Evolutionary conservation across 176 grass and related monocot species (phyloP).

Genomic region (Neostapfia colusana): DNA sequence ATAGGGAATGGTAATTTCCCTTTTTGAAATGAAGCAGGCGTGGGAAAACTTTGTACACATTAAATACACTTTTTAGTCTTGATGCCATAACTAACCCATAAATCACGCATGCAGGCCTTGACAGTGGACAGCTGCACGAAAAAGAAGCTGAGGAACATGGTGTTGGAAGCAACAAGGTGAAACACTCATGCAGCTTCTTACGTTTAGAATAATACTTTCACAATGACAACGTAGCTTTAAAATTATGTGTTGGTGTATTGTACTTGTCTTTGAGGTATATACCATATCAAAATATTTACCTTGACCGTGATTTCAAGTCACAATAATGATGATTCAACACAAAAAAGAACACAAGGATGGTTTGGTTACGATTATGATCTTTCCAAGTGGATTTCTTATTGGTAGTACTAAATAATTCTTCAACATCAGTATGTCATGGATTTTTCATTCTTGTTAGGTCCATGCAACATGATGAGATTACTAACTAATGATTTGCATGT

Average conservation of each 20-base stretch:
- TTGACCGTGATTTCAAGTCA: no score
- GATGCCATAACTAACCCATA: background rate
- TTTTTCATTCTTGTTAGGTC: background rate
- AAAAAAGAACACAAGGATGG: background rate
- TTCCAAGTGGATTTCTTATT: background rate
- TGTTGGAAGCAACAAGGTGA: slow-evolving; percentile 85
- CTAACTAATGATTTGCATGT: background rate
- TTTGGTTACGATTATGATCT: background rate
- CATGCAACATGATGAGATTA: background rate
- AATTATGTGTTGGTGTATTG: no score
- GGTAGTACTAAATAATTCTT: background rate
- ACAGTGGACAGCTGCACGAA: slow-evolving; percentile 52
- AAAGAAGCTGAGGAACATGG: slow-evolving; percentile 58
- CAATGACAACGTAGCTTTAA: background rate
- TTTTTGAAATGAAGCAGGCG: background rate
- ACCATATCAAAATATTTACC: no score
- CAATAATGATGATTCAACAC: background rate
- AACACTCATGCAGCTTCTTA: slow-evolving; percentile 1
- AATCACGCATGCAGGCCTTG: slow-evolving; percentile 47
- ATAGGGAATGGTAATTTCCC: background rate
- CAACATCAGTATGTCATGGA: background rate
- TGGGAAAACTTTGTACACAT: background rate
- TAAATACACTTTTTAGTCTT: background rate
- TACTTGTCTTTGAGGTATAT: no score
- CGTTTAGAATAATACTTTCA: background rate